Conservation (phyloP, 768 basidiomycete species). For the Termitomyces heimii region DNA sequence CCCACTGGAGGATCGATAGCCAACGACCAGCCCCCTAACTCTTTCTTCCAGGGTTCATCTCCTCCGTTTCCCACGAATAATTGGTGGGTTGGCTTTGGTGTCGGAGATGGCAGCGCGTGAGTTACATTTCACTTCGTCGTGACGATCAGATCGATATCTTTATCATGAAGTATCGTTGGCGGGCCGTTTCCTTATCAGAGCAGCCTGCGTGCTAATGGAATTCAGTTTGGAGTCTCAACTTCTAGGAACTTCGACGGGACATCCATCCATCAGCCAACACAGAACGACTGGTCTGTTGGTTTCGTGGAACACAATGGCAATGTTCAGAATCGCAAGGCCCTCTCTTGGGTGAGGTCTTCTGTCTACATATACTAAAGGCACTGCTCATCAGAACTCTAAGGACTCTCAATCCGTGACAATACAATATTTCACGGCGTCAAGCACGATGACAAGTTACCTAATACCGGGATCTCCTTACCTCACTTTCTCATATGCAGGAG, state of each 20-base stretch:
- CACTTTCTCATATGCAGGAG: conserved; percentile 23
- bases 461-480: conserved; percentile 29
- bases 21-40: conserved; percentile 21
- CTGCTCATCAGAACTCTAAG: conserved; percentile 11
- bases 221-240: conserved; percentile 25
- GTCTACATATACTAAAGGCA: neutral
- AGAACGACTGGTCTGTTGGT: conserved; percentile 26
- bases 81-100: conserved; percentile 29
- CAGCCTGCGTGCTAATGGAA: conserved; percentile 16
- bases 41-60: conserved; percentile 26
- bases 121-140: too few species aligned
- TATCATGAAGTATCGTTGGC: conserved; percentile 17
- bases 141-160: neutral
- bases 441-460: conserved; percentile 24
- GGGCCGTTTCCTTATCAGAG: conserved; percentile 29
- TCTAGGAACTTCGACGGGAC: conserved; percentile 24
- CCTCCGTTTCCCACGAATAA: conserved; percentile 28
- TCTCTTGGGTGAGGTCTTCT: conserved; percentile 20
- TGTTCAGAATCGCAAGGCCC: conserved; percentile 24
- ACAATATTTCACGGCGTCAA: conserved; percentile 26
- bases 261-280: conserved; percentile 24
- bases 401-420: conserved; percentile 28
- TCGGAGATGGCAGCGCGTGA: conserved; percentile 19
- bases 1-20: conserved; percentile 21
- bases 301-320: conserved; percentile 26